These are phyloP conservation scores for Podaxis sp. DNA, from an alignment of 768 basidiomycete species.

Conservation along the genomic window DNA sequence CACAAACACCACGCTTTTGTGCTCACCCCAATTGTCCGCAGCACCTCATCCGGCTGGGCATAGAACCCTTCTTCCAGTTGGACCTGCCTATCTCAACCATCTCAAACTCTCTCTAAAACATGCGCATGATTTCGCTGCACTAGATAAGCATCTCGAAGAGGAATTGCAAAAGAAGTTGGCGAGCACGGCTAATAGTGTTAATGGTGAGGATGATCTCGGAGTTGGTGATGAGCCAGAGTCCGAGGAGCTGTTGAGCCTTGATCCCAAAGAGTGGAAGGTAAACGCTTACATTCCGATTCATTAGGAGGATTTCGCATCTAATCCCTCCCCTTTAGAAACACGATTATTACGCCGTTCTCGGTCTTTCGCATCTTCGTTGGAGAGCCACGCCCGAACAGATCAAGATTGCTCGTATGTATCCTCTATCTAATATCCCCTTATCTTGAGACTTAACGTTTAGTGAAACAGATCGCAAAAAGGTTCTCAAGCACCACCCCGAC, in stretches of 20 bases:
- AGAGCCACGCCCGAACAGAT: slow-evolving; percentile 89
- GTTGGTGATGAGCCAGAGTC: slow-evolving; percentile 90
- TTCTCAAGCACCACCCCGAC: slow-evolving; percentile 98
- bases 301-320: neutral
- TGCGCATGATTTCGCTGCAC: slow-evolving; percentile 77
- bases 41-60: slow-evolving; percentile 40
- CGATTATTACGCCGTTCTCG: slow-evolving; percentile 97
- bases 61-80: slow-evolving; percentile 72
- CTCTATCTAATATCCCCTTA: slow-evolving; percentile 26
- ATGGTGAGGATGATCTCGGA: slow-evolving; percentile 81
- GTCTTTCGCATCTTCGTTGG: slow-evolving; percentile 87
- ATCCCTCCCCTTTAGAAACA: slow-evolving; percentile 65
- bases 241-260: slow-evolving; percentile 64
- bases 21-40: slow-evolving; percentile 10
- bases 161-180: slow-evolving; percentile 46
- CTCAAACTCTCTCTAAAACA: slow-evolving; percentile 75
- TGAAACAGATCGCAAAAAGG: slow-evolving; percentile 97
- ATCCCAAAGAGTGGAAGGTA: slow-evolving; percentile 99
- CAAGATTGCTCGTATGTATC: slow-evolving; percentile 85
- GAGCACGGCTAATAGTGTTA: slow-evolving; percentile 43
- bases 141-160: slow-evolving; percentile 62
- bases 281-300: neutral
- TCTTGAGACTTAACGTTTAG: slow-evolving; percentile 55
- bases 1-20: neutral
- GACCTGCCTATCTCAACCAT: slow-evolving; percentile 84